Conservation (phyloP, 176 grass and related monocot species). For the Coix lacrymajobi region DNA sequence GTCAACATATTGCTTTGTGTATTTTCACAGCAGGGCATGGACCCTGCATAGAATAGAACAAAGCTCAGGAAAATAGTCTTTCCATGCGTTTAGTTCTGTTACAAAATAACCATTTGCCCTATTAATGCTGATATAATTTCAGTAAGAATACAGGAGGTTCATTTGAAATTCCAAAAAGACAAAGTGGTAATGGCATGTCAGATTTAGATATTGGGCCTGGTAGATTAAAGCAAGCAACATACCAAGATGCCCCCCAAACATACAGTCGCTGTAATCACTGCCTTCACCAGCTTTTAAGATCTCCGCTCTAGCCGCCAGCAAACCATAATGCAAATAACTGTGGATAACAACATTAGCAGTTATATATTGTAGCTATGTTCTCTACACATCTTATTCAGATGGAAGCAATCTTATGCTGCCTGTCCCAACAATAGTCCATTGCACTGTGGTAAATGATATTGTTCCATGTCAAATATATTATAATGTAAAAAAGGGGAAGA, state of each 20-base stretch:
- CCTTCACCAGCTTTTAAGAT: conserved; percentile 69
- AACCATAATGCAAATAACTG: conserved; percentile 94
- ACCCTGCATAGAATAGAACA: background rate
- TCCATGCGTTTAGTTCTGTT: background rate
- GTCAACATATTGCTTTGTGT: background rate
- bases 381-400: conserved; percentile 10
- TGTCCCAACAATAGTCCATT: background rate
- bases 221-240: conserved; percentile 20
- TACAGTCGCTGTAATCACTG: conserved; percentile 57
- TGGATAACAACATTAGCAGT: conserved; percentile 15
- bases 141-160: conserved; percentile 6
- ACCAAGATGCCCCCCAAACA: conserved; percentile 85
- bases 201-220: background rate
- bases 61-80: background rate
- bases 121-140: conserved; percentile 9
- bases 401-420: background rate
- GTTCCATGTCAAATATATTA: background rate
- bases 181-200: background rate
- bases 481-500: background rate
- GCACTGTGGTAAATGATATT: background rate
- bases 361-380: conserved; percentile 7
- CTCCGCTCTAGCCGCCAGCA: conserved; percentile 95
- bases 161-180: conserved; percentile 15
- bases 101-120: background rate
- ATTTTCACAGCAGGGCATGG: conserved; percentile 9